phyloP scores from a whole-genome alignment of 495 filamentous ascomycete genomes.

The Neurospora sp. region DNA sequence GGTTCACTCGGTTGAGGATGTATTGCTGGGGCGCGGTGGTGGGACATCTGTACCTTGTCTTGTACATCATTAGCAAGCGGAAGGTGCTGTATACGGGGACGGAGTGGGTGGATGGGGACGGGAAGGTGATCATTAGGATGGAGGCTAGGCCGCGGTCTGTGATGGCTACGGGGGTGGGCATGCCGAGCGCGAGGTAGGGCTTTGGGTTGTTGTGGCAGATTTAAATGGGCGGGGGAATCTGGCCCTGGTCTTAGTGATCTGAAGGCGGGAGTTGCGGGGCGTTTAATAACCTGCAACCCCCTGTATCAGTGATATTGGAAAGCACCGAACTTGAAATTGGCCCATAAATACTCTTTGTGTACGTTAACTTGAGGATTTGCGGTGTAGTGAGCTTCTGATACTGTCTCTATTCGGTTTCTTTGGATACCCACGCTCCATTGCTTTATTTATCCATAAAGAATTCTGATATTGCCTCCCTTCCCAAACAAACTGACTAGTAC shows the following conservation, averaged over 20 bases:
- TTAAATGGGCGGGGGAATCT: background rate
- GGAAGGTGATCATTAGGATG: constrained; percentile 38
- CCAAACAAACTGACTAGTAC: background rate
- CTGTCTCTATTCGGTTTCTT: background rate
- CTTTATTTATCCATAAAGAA: background rate
- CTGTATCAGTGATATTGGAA: background rate
- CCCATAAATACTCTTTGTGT: background rate
- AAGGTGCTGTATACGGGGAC: constrained; percentile 41
- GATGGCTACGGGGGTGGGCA: background rate
- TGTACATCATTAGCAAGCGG: constrained; percentile 54
- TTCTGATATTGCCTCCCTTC: background rate
- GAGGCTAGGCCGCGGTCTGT: constrained; percentile 6
- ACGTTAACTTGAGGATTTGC: background rate
- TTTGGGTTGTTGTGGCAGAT: background rate
- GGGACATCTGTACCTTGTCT: constrained; percentile 51
- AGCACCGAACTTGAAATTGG: background rate
- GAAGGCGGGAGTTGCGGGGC: background rate
- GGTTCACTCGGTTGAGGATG: constrained; percentile 35
- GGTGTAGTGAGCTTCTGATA: background rate
- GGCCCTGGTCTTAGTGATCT: background rate
- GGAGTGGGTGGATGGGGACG: constrained; percentile 48
- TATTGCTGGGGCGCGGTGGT: constrained; percentile 60
- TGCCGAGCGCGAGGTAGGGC: background rate
- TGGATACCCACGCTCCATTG: background rate
- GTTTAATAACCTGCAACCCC: background rate